phyloP scores from a whole-genome alignment of 257 asterid genomes.

The Fraxinus anomala region DNA sequence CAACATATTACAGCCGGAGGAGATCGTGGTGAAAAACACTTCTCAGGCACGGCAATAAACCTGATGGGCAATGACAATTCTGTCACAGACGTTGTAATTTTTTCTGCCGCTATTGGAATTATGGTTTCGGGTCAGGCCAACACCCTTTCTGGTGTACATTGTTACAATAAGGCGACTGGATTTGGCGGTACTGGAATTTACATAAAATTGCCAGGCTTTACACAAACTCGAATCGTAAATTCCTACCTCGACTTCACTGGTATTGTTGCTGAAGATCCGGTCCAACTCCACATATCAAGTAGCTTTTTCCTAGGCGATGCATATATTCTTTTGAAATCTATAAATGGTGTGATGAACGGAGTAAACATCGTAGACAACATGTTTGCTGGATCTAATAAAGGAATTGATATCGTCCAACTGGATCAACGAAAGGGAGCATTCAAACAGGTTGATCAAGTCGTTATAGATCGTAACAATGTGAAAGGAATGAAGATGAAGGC shows the following conservation, averaged over 20 bases:
- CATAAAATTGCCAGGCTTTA: constrained; percentile 56
- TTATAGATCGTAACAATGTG: constrained; percentile 59
- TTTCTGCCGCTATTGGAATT: constrained; percentile 75
- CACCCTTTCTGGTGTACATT: constrained; percentile 67
- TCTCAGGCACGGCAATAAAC: constrained; percentile 73
- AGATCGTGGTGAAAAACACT: constrained; percentile 52
- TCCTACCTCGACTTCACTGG: constrained; percentile 82
- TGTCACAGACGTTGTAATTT: constrained; percentile 73
- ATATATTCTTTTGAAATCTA: constrained; percentile 50
- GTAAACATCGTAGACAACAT: constrained; percentile 71
- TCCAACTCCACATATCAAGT: constrained; percentile 65
- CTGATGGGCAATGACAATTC: constrained; percentile 73
- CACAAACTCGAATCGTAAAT: constrained; percentile 75
- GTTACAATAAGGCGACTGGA: constrained; percentile 89
- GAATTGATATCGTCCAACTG: constrained; percentile 61
- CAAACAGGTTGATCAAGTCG: constrained; percentile 58
- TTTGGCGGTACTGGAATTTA: constrained; percentile 89
- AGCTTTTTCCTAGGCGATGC: constrained; percentile 87
- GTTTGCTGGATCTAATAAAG: constrained; percentile 67
- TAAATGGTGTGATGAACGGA: constrained; percentile 66
- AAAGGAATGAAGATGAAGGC: constrained; percentile 69
- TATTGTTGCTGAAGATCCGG: constrained; percentile 91
- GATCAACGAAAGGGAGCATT: constrained; percentile 49
- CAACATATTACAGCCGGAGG: constrained; percentile 85
- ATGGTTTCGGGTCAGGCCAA: constrained; percentile 75